A percentile compares a stretch with the other conserved stretches of the same genome.
Conservation (phyloP, 148 eudicot genomes). For the Tetragonia tetragonoides region DNA sequence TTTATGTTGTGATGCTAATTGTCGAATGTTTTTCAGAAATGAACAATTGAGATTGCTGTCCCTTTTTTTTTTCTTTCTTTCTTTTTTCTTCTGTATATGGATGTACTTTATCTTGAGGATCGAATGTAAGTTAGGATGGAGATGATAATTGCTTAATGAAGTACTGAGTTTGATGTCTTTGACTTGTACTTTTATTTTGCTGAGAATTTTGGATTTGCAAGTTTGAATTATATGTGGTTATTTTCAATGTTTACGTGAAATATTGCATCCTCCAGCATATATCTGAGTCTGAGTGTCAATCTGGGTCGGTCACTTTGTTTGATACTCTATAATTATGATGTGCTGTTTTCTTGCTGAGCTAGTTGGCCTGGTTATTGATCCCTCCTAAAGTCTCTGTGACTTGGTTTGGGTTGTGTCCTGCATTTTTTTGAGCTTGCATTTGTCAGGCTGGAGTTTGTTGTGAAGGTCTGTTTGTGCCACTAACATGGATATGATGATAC, state of each 20-base stretch:
- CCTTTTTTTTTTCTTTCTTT: not conserved
- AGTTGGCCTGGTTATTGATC: not conserved
- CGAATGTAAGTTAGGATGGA: not conserved
- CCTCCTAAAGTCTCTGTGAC: not conserved
- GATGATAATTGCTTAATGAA: not conserved
- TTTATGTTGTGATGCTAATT: not conserved
- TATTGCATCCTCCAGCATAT: not conserved
- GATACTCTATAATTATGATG: not conserved
- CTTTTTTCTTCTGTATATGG: conserved; percentile 8
- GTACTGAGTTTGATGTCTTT: not conserved
- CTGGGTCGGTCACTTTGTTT: not conserved
- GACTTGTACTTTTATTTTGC: not conserved
- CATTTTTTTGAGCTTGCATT: not conserved
- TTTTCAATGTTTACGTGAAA: too few species aligned
- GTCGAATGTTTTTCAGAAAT: not conserved
- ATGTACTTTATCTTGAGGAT: not conserved
- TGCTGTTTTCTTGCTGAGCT: not conserved
- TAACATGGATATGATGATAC: not conserved
- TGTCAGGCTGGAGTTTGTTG: not conserved
- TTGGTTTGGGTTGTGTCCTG: not conserved
- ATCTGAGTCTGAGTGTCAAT: not conserved
- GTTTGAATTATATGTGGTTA: not conserved
- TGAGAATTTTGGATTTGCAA: not conserved
- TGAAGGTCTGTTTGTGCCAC: not conserved
- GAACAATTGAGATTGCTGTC: not conserved